Percentiles rank a stretch among this genome's conserved stretches.
These are phyloP conservation scores for Gossypium aridum DNA, from an alignment of 441 rosid genomes.

Conservation along the genomic window DNA sequence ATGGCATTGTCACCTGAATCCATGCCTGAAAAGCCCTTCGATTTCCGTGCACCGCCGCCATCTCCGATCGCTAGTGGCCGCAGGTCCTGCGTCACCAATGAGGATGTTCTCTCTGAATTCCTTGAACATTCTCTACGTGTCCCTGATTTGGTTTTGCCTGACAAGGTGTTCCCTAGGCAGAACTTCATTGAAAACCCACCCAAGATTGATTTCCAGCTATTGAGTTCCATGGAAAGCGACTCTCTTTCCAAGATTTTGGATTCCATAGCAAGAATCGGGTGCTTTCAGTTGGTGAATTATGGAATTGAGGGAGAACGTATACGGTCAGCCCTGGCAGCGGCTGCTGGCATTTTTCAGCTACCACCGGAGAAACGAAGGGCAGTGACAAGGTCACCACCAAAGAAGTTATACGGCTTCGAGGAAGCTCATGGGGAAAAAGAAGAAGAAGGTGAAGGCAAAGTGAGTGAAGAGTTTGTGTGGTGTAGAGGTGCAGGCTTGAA, in stretches of 20 bases:
- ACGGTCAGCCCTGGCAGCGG: constrained; percentile 26
- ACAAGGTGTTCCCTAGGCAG: constrained; percentile 69
- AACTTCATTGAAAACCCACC: constrained; percentile 53
- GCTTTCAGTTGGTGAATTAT: constrained; percentile 68
- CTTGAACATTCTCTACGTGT: constrained; percentile 67
- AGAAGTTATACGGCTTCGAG: constrained; percentile 47
- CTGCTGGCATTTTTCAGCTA: constrained; percentile 36
- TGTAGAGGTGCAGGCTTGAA: constrained; percentile 33
- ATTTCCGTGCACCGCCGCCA: constrained; percentile 87
- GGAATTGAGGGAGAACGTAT: constrained; percentile 41
- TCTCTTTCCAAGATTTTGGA: constrained; percentile 34
- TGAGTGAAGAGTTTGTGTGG: constrained; percentile 58
- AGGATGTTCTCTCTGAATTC: constrained; percentile 63
- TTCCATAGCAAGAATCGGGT: constrained; percentile 51
- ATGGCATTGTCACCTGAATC: constrained; percentile 43
- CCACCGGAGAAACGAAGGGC: constrained; percentile 35
- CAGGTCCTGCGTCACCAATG: constrained; percentile 65
- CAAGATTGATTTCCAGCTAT: constrained; percentile 39
- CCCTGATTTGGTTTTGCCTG: constrained; percentile 73
- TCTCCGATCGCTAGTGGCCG: constrained; percentile 71
- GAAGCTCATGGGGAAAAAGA: constrained; percentile 46
- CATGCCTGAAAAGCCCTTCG: constrained; percentile 44
- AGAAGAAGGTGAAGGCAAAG: constrained; percentile 17
- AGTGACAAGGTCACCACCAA: constrained; percentile 35
- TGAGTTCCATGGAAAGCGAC: constrained; percentile 22